A percentile compares a stretch with the other conserved stretches of the same genome.
These are phyloP conservation scores for Lachancea kluyveri DNA, from an alignment of 805 yeast genomes.

Conservation along the genomic window DNA sequence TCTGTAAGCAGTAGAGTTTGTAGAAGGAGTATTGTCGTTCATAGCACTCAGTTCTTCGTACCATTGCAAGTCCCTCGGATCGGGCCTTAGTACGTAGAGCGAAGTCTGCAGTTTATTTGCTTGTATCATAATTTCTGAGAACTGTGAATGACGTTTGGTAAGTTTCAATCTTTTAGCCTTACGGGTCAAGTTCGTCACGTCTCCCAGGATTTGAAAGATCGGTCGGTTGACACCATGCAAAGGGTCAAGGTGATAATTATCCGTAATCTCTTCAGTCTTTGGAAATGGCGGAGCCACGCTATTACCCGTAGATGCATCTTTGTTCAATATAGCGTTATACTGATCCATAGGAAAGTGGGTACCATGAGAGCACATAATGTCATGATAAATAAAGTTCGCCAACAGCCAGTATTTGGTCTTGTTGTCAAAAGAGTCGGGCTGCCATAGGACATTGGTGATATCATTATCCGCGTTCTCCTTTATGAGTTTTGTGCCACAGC, in stretches of 20 bases:
- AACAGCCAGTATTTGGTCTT: constrained; percentile 55
- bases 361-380: constrained; percentile 60
- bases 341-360: constrained; percentile 59
- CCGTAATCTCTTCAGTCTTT: constrained; percentile 2
- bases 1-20: too few species aligned
- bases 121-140: constrained; percentile 12
- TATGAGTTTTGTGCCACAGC: constrained; percentile 60
- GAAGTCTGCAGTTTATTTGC: constrained; percentile 14
- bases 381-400: constrained; percentile 77
- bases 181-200: constrained; percentile 54
- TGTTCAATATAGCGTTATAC: constrained; percentile 46
- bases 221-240: constrained; percentile 68
- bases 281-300: constrained; percentile 1
- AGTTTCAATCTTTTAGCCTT: constrained; percentile 37
- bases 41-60: constrained; percentile 18
- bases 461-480: constrained; percentile 41
- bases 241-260: constrained; percentile 51
- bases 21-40: constrained; percentile 40
- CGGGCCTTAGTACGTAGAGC: constrained; percentile 13
- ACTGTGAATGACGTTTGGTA: constrained; percentile 14
- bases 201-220: constrained; percentile 60
- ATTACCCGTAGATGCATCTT: constrained; percentile 2
- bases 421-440: constrained; percentile 8
- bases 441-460: constrained; percentile 6
- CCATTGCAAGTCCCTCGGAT: constrained; percentile 11